phyloP scores from a whole-genome alignment of 371 early-diverging fungal genomes.

The Mortierella sp. region DNA sequence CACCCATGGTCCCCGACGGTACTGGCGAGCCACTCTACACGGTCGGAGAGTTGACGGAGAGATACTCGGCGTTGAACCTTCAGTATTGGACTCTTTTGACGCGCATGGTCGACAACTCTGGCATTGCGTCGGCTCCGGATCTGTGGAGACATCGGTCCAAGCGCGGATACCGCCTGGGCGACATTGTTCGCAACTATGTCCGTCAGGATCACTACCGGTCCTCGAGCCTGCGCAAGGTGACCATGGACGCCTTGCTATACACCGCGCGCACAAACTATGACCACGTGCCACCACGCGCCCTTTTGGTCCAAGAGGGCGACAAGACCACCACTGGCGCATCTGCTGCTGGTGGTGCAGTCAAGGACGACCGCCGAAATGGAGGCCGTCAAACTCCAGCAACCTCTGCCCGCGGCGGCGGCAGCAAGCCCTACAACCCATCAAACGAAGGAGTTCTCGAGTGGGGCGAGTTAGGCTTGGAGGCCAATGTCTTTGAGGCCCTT shows the following conservation, averaged over 20 bases:
- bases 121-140: slow-evolving; percentile 53
- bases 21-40: slow-evolving; percentile 40
- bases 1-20: slow-evolving; percentile 46
- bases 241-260: slow-evolving; percentile 52
- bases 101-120: slow-evolving; percentile 63
- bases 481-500: slow-evolving; percentile 46
- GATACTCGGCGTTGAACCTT: slow-evolving; percentile 63
- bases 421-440: slow-evolving; percentile 33
- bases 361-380: not conserved
- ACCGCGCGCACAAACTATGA: slow-evolving; percentile 47
- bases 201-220: slow-evolving; percentile 56
- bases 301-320: slow-evolving; percentile 9
- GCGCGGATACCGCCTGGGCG: slow-evolving; percentile 54
- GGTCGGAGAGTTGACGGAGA: slow-evolving; percentile 48
- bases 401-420: not conserved
- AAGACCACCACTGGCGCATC: not conserved
- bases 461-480: slow-evolving; percentile 54
- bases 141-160: slow-evolving; percentile 58
- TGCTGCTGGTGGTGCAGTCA: not conserved
- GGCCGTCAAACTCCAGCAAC: not conserved
- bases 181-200: slow-evolving; percentile 57
- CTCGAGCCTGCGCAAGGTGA: slow-evolving; percentile 40
- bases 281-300: slow-evolving; percentile 34
- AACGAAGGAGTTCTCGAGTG: slow-evolving; percentile 55
- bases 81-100: slow-evolving; percentile 68